A percentile compares a stretch with the other conserved stretches of the same genome.
Evolutionary conservation across 371 early-diverging fungal genomes (phyloP).

Genomic region (Smittium mucronatum): DNA sequence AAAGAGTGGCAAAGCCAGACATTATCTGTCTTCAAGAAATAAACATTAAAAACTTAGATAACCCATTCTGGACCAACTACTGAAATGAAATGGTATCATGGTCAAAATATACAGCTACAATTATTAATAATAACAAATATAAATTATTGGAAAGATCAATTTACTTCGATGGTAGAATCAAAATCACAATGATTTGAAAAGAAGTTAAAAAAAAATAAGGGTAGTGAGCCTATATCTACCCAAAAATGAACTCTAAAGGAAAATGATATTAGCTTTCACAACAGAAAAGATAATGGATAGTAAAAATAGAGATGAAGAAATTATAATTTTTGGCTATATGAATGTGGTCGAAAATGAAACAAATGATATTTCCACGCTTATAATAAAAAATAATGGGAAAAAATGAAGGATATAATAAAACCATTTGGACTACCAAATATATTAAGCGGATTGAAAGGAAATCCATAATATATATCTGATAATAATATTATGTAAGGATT

Average conservation of each 20-base stretch:
- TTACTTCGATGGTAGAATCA: conserved; percentile 5
- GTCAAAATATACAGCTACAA: conserved; percentile 1
- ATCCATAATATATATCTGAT: neutral
- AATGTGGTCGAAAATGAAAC: conserved; percentile 7
- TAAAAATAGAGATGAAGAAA: conserved; percentile 3
- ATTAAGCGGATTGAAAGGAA: neutral
- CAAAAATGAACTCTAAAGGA: neutral
- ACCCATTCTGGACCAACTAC: neutral
- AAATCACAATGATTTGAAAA: neutral
- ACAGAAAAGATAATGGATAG: neutral
- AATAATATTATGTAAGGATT: neutral
- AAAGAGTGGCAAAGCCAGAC: neutral
- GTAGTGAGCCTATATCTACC: conserved; percentile 6
- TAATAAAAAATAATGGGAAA: neutral
- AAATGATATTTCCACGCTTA: conserved; percentile 6
- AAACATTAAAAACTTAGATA: conserved; percentile 7
- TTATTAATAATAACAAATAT: conserved; percentile 4
- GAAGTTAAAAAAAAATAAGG: neutral
- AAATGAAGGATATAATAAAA: neutral
- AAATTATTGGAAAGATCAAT: conserved; percentile 2
- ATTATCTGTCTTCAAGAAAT: conserved; percentile 6
- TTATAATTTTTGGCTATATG: conserved; percentile 6
- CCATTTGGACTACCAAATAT: conserved; percentile 1
- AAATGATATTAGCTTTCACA: neutral
- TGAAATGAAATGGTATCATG: neutral